Evolutionary conservation across 2,329 filamentous ascomycete genomes (phyloP), one percentile per base, ranked within the genome.

Genomic region (Calcarisporium arbuscula): DNA sequence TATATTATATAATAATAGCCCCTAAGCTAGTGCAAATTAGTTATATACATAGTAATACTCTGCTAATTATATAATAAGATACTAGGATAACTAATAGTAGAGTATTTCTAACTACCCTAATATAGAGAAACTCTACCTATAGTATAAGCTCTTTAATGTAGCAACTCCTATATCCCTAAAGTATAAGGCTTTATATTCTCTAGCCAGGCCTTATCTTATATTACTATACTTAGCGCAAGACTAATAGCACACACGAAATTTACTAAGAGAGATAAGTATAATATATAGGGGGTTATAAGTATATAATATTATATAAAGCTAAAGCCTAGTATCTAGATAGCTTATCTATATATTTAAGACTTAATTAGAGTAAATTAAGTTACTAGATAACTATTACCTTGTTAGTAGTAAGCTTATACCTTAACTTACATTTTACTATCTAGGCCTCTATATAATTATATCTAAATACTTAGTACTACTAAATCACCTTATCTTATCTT

Each of bases 21-120:
- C 27, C 27, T n/a, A n/a, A 28, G 27, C 27, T 16, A 28, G 14
- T 28, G 27, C 27, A 16, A 14, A 28, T 28, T 28, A 16, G 27
- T 28, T 16, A 14, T 28, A 16, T 28, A 16, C 14, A 16, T 15
- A 16, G n/a, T 16, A 8, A 28, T 28, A 16, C 27, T 28, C 27
- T 15, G 27, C 17, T 16, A 28, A 28, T 28, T 28, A 16, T 16
- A 16, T 28, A 28, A 28, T 28, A 16, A 28, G 27, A 28, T 28
- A 15, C 27, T 28, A 16, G 27, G 12, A 28, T 12, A 28, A 15
- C 27, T 15, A 16, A 28, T 12, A 28, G 14, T 12, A 16, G 17
- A 9, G 27, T 16, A 28, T 14, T 28, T 28, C 12, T 16, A 28
- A 28, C 27, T 16, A 16, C n/a, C 27, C 27, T 8, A 16, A 16